Evolutionary conservation across 2,329 filamentous ascomycete species (phyloP).

Genomic region (Aspergillus sergii): DNA sequence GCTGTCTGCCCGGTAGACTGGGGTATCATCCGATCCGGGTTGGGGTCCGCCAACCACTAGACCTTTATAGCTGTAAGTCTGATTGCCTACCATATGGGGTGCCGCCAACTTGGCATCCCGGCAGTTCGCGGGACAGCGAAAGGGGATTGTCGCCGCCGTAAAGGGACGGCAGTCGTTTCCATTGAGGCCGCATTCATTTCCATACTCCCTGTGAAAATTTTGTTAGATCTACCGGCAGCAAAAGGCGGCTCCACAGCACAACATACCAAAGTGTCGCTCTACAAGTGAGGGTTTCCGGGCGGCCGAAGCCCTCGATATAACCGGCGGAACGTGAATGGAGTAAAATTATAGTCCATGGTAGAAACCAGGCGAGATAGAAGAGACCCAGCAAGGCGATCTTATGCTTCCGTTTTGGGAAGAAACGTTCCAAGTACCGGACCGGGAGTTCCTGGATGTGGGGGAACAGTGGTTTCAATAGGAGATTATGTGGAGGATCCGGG

Average conservation of each 20-base stretch:
- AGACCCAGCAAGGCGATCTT: constrained; percentile 46
- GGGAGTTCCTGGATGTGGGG: constrained; percentile 51
- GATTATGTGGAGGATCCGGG: constrained; percentile 48
- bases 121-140: constrained; percentile 61
- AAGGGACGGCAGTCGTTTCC: constrained; percentile 60
- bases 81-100: constrained; percentile 55
- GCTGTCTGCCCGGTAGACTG: constrained; percentile 83
- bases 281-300: constrained; percentile 49
- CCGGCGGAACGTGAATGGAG: constrained; percentile 49
- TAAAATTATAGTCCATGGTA: constrained; percentile 50
- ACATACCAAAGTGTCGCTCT: constrained; percentile 49
- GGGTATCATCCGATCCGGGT: constrained; percentile 39
- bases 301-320: constrained; percentile 52
- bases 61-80: constrained; percentile 54
- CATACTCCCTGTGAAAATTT: constrained; percentile 35
- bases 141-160: constrained; percentile 53
- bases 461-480: constrained; percentile 51
- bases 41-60: constrained; percentile 56
- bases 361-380: constrained; percentile 50
- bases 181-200: constrained; percentile 56
- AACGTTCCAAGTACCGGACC: constrained; percentile 44
- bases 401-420: constrained; percentile 50
- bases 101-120: constrained; percentile 50
- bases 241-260: neutral
- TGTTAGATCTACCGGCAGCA: neutral